Conservation (phyloP, 2,329 filamentous ascomycete species). For the Paramyrothecium roridum region DNA sequence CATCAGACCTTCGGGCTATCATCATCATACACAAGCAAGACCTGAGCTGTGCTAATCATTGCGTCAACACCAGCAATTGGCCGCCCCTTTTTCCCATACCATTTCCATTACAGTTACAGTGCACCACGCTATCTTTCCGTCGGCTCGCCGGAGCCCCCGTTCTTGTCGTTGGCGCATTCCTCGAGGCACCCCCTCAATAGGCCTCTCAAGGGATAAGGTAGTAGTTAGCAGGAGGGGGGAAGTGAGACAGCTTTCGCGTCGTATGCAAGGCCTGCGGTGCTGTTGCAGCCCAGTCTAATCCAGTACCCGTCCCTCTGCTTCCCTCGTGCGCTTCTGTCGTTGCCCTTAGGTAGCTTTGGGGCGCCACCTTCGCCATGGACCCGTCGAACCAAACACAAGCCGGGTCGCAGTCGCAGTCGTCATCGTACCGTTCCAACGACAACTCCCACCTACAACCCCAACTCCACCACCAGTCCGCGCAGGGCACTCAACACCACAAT, state of each 20-base stretch:
- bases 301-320: constrained; percentile 3
- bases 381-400: constrained; percentile 11
- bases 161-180: neutral
- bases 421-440: constrained; percentile 13
- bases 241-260: neutral
- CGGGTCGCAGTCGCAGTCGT: constrained; percentile 13
- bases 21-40: neutral
- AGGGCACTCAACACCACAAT: no score
- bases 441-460: constrained; percentile 12
- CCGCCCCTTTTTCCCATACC: neutral
- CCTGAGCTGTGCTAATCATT: constrained; percentile 11
- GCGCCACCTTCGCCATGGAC: constrained; percentile 25
- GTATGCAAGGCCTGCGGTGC: neutral
- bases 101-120: constrained; percentile 5
- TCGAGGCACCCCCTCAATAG: neutral
- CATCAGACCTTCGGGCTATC: neutral
- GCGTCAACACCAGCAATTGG: constrained; percentile 21
- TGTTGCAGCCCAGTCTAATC: no score
- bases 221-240: neutral
- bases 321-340: constrained; percentile 5
- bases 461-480: constrained; percentile 10
- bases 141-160: neutral
- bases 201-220: neutral
- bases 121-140: no score
- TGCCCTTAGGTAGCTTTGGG: neutral